Conservation (phyloP, 2,329 filamentous ascomycete genomes). For the Mycosphaerelloides madeirae region DNA sequence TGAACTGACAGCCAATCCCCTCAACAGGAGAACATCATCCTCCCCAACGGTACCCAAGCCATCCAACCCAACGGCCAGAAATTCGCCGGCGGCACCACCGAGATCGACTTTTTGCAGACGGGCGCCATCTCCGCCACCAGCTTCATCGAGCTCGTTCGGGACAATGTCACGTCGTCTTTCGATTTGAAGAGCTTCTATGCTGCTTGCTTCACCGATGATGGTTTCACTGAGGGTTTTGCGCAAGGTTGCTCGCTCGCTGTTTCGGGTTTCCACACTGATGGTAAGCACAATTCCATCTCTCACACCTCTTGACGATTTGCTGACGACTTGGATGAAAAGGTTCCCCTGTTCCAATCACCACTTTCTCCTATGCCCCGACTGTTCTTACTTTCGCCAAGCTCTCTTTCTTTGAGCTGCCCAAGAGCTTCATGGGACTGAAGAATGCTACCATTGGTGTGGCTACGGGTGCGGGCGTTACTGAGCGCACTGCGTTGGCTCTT, state of each 20-base stretch:
- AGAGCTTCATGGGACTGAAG: background rate
- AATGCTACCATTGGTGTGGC: conserved; percentile 1
- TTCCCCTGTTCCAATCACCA: too few relatives aligned
- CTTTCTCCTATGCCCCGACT: background rate
- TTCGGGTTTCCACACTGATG: too few relatives aligned
- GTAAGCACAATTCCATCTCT: too few relatives aligned
- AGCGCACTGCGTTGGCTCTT: background rate
- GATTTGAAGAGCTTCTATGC: conserved; percentile 1
- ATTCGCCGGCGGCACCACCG: conserved; percentile 3
- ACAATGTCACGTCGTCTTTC: conserved; percentile 1
- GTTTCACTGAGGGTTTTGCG: conserved; percentile 1
- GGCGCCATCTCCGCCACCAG: conserved; percentile 1
- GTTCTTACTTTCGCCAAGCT: background rate
- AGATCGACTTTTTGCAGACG: conserved; percentile 4
- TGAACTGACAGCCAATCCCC: background rate
- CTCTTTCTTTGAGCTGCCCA: conserved; percentile 1
- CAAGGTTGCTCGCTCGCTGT: conserved; percentile 3
- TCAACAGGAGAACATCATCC: background rate
- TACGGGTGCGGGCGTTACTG: background rate
- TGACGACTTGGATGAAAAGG: too few relatives aligned
- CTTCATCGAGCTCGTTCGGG: conserved; percentile 3
- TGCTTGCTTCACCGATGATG: conserved; percentile 3
- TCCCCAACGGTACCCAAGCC: conserved; percentile 1
- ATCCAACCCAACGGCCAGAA: conserved; percentile 1
- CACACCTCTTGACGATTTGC: too few relatives aligned